phyloP scores from a whole-genome alignment of 2,329 filamentous ascomycete genomes.

The Helminthosporium solani region DNA sequence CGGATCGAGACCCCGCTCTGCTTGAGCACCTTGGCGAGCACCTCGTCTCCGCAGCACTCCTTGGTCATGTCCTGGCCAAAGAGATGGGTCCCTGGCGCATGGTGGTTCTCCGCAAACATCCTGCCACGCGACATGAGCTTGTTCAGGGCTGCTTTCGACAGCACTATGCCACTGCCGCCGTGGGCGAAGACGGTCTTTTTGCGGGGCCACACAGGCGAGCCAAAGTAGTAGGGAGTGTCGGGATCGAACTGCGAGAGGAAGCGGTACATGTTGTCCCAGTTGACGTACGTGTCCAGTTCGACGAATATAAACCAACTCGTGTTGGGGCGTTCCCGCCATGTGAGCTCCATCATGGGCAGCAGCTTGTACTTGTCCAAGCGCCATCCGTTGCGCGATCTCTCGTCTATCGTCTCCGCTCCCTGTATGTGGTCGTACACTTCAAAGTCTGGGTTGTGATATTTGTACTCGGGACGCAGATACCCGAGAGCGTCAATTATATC shows the following conservation, averaged over 20 bases:
- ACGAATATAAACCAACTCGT: conserved; percentile 41
- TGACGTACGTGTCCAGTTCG: conserved; percentile 42
- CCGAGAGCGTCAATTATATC: conserved; percentile 51
- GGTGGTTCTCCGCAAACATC: conserved; percentile 38
- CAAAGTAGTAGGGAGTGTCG: conserved; percentile 42
- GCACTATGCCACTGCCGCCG: conserved; percentile 46
- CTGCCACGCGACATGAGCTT: conserved; percentile 40
- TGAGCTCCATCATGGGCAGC: conserved; percentile 56
- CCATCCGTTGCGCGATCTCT: conserved; percentile 55
- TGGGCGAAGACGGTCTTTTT: conserved; percentile 45
- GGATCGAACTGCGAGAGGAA: conserved; percentile 43
- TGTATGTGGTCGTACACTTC: conserved; percentile 52
- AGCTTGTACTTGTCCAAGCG: conserved; percentile 61
- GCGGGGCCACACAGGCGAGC: conserved; percentile 40
- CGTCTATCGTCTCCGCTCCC: conserved; percentile 35
- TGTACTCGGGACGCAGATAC: conserved; percentile 45
- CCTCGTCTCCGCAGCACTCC: conserved; percentile 43
- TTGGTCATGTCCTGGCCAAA: conserved; percentile 39
- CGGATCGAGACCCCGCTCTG: conserved; percentile 38
- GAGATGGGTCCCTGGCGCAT: conserved; percentile 33
- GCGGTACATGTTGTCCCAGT: conserved; percentile 44
- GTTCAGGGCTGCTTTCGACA: conserved; percentile 53
- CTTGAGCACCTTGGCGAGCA: conserved; percentile 41
- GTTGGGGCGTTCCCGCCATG: conserved; percentile 39
- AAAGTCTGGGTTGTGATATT: conserved; percentile 51